A percentile compares a stretch with the other conserved stretches of the same genome.
Evolutionary conservation across 805 yeast genomes (phyloP).

Genomic region (Soucietia sequanensis): DNA sequence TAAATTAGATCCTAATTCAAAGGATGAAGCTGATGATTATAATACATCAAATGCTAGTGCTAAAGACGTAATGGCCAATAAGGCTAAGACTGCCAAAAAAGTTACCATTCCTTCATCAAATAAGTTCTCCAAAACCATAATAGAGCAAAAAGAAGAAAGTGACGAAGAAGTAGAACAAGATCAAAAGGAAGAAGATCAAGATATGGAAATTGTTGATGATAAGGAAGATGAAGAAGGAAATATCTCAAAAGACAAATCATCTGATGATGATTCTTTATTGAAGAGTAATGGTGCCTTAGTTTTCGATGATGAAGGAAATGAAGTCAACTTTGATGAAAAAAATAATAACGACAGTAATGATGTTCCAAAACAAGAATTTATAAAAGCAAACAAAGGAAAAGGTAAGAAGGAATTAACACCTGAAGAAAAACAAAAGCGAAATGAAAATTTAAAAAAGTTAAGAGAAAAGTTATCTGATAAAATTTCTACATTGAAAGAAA

Average conservation of each 20-base stretch:
- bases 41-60: conserved; percentile 49
- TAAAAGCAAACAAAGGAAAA: conserved; percentile 8
- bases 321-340: conserved; percentile 10
- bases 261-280: conserved; percentile 12
- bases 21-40: conserved; percentile 43
- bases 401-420: conserved; percentile 32
- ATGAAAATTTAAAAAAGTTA: conserved; percentile 61
- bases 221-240: conserved; percentile 8
- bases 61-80: conserved; percentile 55
- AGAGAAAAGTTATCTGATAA: conserved; percentile 77
- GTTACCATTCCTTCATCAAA: conserved; percentile 42
- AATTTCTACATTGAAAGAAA: conserved; percentile 67
- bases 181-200: conserved; percentile 16
- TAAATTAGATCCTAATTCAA: conserved; percentile 70
- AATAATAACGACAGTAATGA: conserved; percentile 2
- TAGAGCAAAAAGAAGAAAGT: conserved; percentile 3
- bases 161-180: conserved; percentile 10
- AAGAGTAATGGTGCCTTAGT: conserved; percentile 32
- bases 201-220: conserved; percentile 24
- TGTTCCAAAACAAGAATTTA: conserved; percentile 6
- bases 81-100: conserved; percentile 53
- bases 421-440: conserved; percentile 50
- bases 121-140: conserved; percentile 18
- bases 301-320: conserved; percentile 64
- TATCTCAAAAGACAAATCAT: conserved; percentile 6